Base-by-base conservation (phyloP, 352 stramenopile species). In the Globisporangium barbulae region DNA sequence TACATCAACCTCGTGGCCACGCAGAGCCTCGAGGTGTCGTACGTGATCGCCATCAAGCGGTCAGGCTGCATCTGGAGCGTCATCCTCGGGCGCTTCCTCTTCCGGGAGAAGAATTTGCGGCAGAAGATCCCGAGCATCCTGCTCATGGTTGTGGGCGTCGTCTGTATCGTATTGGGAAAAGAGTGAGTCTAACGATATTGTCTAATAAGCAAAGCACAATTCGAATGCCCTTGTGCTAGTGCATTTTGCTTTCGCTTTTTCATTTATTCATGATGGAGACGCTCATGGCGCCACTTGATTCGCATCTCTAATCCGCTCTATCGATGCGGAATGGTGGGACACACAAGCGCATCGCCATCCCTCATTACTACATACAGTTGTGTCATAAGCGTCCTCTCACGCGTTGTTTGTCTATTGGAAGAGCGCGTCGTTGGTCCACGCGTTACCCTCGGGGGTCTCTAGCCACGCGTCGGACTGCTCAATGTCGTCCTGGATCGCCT, bases 401-500 rank as follows among this genome's bases (percentile, higher is more conserved):
- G 1, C 13, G 19, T 50, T 25, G 21, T 9, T 12, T 28, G 9
- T 28, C 42, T 60, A 85, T 45, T 79, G 57, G 70, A 86, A 83
- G 31, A 86, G 55, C 45, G 67, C 71, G 57, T 86, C 79, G 17
- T 69, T 42, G 37, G 69, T 65, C 70, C 65, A 84, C n/a, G 69
- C 74, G 65, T 90, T 80, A 47, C 73, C 83, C 54, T 91, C 71
- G 0, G 74, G 54, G 1, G 72, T 77, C 13, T 90, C 77, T 19
- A 94, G 69, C 83, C 83, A 94, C 59, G 68, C 61, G 22, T 90
- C 71, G 15, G 85, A 83, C 70, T 89, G 76, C 42, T 66, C 63
- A 63, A 95, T 93, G 66, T 96, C 87, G 61, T 86, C 69, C 72
- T 96, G 81, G 69, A 99, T 99, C 53, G 93, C 85, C 28, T 88